Percentiles rank a stretch among this genome's conserved stretches.
Evolutionary conservation across 768 basidiomycete genomes (phyloP).

Genomic region (Jaapia argillacea): DNA sequence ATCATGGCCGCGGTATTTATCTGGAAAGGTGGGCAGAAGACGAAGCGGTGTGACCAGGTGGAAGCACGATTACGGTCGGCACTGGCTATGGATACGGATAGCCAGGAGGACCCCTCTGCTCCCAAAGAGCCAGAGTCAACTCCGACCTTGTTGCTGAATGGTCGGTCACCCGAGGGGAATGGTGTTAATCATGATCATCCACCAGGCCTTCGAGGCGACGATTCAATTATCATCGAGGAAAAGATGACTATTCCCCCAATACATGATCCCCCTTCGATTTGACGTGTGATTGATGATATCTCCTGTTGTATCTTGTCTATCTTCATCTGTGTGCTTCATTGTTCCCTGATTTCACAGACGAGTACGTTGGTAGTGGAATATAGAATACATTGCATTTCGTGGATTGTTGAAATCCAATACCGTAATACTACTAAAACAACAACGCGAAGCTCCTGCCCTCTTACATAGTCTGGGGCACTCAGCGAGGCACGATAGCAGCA

Average conservation of each 20-base stretch:
- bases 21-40: constrained; percentile 61
- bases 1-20: constrained; percentile 67
- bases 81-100: constrained; percentile 21
- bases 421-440: constrained; percentile 34
- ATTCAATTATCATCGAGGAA: not conserved
- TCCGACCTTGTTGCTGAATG: not conserved
- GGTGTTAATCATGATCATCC: not conserved
- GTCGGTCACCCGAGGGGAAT: not conserved
- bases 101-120: not conserved
- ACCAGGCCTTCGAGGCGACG: no score
- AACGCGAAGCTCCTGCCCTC: constrained; percentile 18
- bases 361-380: no score
- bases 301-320: no score
- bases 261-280: no score
- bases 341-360: no score
- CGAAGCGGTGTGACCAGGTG: constrained; percentile 59
- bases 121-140: not conserved
- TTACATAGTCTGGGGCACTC: constrained; percentile 11
- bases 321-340: no score
- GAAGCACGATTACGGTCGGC: constrained; percentile 44
- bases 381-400: no score
- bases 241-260: no score
- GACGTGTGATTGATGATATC: no score
- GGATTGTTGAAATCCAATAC: constrained; percentile 85
- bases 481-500: constrained; percentile 6